A percentile compares a stretch with the other conserved stretches of the same genome.
Conservation (phyloP, 208 protist species). For the Vickermania ingenoplastis region DNA sequence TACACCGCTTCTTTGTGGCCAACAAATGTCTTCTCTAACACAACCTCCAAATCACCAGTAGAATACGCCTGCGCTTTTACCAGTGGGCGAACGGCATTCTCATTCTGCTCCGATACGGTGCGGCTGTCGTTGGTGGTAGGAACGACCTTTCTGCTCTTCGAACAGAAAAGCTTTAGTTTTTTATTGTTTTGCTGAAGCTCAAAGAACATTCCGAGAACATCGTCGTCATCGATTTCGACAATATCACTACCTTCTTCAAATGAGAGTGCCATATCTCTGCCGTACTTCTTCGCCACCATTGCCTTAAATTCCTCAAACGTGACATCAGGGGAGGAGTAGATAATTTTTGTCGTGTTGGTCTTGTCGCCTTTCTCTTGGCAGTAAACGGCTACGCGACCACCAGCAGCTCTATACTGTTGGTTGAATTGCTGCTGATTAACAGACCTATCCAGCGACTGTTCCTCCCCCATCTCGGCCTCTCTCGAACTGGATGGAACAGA, state of each 20-base stretch:
- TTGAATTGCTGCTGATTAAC: too few relatives aligned
- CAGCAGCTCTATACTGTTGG: constrained; percentile 25
- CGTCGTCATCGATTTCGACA: constrained; percentile 77
- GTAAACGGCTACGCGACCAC: constrained; percentile 65
- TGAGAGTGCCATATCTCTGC: constrained; percentile 45
- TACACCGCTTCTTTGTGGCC: constrained; percentile 70
- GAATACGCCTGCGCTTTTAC: constrained; percentile 53
- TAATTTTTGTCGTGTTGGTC: constrained; percentile 42
- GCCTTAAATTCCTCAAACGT: constrained; percentile 57
- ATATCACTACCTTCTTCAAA: constrained; percentile 78
- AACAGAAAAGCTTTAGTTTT: constrained; percentile 71
- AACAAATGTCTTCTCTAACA: constrained; percentile 36
- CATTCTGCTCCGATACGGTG: too few relatives aligned
- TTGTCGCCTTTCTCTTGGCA: constrained; percentile 72
- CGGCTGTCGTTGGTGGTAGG: background rate
- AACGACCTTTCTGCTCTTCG: constrained; percentile 14
- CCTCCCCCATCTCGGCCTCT: too few relatives aligned
- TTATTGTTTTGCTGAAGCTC: constrained; percentile 51
- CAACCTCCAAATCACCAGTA: constrained; percentile 48
- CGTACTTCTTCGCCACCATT: constrained; percentile 78
- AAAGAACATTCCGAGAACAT: constrained; percentile 80
- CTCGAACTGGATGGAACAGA: too few relatives aligned
- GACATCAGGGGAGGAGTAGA: constrained; percentile 54
- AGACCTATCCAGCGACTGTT: too few relatives aligned
- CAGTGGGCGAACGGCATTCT: constrained; percentile 2